Base-by-base conservation (phyloP, 208 protist genomes). In the Leishmania turanica region DNA sequence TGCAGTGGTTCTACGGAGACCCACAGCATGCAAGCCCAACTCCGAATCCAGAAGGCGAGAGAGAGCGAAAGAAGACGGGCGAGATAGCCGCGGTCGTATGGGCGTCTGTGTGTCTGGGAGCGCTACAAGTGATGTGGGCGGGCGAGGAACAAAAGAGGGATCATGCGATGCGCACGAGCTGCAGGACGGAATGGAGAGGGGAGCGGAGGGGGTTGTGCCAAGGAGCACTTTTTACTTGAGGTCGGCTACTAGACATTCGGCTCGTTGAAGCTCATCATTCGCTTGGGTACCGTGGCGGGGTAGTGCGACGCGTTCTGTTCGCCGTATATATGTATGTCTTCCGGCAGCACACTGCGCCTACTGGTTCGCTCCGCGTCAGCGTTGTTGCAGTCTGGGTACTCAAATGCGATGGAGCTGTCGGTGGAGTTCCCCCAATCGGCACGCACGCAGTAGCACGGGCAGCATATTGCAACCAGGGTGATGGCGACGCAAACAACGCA, bases 401-500 rank as follows among this genome's bases (percentile, higher is more conserved):
- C 40, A 1, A 42, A 42, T 1, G 40, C 2, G 40, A 3, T 42
- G 40, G 40, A 42, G 40, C 2, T 42, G 40, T 42, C 27, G 65
- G 65, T 0, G 37, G 68, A 42, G 17, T 72, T 45, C 37, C 27
- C 17, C 13, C 40, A 4, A 11, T 72, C 13, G 19, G n/a, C 42
- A n/a, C 40, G 34, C 40, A 72, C 37, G 24, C 68, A 72, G 68
- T 7, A 72, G 42, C 68, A 53, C 40, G 68, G 68, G 68, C 68
- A 72, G 68, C 68, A 72, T 31, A 83, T 65, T 1, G 73, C 64
- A 17, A 62, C 42, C 27, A 64, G 2, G 3, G 80, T 79, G 17
- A 79, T 56, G 21, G 40, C 60, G 34, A 79, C 80, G 27, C 31
- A 65, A 15, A 75, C 8, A 1, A 19, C 7, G 21, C 24, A 72